Evolutionary conservation across 192 early-diverging fungal species (phyloP), one percentile per base, ranked within the genome.

Genomic region (Helicostylum pulchrum): DNA sequence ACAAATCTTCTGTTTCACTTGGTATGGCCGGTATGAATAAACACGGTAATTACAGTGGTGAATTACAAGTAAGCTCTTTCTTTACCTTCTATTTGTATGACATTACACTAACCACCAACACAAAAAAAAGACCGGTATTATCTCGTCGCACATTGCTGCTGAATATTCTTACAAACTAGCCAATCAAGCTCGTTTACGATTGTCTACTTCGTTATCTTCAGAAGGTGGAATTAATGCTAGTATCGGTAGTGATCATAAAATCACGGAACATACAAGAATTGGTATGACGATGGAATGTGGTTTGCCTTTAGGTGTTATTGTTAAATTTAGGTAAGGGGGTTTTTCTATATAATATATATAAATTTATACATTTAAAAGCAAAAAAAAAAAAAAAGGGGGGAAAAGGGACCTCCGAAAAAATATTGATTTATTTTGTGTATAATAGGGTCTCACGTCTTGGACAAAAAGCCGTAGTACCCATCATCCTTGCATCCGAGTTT

Each of bases 391-490:
- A 48, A 48, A 19, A 48, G 12, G 12, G 14, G 14, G 14, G 12
- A 15, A n/a, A 47, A 48, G 12, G 46, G 46, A n/a, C n/a, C n/a
- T n/a, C n/a, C n/a, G n/a, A n/a, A n/a, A n/a, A n/a, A n/a, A n/a
- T n/a, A n/a, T 39, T 39, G 5, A 39, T 51, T 47, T 43, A 21
- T 9, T 48, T 10, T 44, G n/a, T n/a, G n/a, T n/a, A n/a, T n/a
- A n/a, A n/a, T n/a, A 85, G 83, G 61, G 72, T 88, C 30, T 72
- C 74, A 53, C 84, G 89, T 9, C 73, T 93, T 59, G 89, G 84
- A 15, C 90, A 93, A 72, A 81, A 70, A 45, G 59, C 92, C 19
- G 70, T 73, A 2, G 54, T 93, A 14, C 91, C 91, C 9, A 72
- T 93, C 44, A 62, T 87, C 0, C 64, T 93, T 42, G 74, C 90